phyloP scores from a whole-genome alignment of 2,329 filamentous ascomycete genomes.

The Coniosporium tulheliwenetii region DNA sequence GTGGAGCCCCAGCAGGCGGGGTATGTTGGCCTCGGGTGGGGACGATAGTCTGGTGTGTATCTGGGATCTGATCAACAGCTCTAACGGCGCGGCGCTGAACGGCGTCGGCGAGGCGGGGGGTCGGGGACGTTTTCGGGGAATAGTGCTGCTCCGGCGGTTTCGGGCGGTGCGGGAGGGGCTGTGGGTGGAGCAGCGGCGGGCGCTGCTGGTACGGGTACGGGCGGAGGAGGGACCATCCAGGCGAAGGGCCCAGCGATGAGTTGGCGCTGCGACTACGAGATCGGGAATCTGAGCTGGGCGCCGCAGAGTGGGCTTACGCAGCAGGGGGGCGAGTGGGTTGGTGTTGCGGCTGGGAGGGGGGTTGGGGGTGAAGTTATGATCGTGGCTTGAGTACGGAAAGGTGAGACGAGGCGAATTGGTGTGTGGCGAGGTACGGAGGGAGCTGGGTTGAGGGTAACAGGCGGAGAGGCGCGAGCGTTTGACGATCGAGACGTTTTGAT shows the following conservation, averaged over 20 bases:
- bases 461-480: too few species aligned
- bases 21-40: slow-evolving; percentile 76
- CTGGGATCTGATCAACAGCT: slow-evolving; percentile 76
- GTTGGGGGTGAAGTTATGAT: slow-evolving; percentile 55
- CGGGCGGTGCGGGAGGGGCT: slow-evolving; percentile 12
- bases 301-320: slow-evolving; percentile 50
- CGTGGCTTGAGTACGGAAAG: too few species aligned
- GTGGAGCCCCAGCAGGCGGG: slow-evolving; percentile 63
- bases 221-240: slow-evolving; percentile 20
- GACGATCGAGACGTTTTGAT: too few species aligned
- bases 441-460: too few species aligned
- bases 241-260: slow-evolving; percentile 54
- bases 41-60: slow-evolving; percentile 86
- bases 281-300: slow-evolving; percentile 74
- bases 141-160: slow-evolving; percentile 5
- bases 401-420: too few species aligned
- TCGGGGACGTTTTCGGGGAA: too few species aligned
- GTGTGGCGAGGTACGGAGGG: too few species aligned
- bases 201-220: slow-evolving; percentile 2
- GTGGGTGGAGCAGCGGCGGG: slow-evolving; percentile 6
- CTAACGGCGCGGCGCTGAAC: slow-evolving; percentile 34
- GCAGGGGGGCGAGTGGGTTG: slow-evolving; percentile 70
- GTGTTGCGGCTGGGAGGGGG: slow-evolving; percentile 64
- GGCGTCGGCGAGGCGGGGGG: slow-evolving; percentile 18
- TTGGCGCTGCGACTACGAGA: slow-evolving; percentile 79